A percentile compares a stretch with the other conserved stretches of the same genome.
phyloP scores from a whole-genome alignment of 129 eudicot genomes.

The Logfia minima region DNA sequence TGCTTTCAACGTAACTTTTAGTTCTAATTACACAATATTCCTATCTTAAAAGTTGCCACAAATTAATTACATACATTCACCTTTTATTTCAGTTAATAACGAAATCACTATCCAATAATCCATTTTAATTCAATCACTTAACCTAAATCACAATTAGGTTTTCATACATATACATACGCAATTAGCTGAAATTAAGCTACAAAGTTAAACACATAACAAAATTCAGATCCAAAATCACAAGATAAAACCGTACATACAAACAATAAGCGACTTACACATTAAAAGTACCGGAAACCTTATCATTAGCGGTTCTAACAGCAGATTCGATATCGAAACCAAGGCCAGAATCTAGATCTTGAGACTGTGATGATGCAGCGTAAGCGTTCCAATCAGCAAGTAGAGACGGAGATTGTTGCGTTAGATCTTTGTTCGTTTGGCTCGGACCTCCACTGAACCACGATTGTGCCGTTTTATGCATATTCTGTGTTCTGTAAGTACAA shows the following conservation, averaged over 20 bases:
- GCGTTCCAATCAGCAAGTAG: slow-evolving; percentile 90
- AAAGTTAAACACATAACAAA: background rate
- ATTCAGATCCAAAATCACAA: slow-evolving; percentile 22
- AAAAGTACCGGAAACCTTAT: slow-evolving; percentile 75
- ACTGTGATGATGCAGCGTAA: slow-evolving; percentile 54
- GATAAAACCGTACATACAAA: background rate
- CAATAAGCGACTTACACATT: slow-evolving; percentile 48
- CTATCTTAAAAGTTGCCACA: background rate
- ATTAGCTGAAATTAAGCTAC: slow-evolving; percentile 4
- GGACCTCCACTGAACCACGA: slow-evolving; percentile 88
- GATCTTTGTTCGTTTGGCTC: slow-evolving; percentile 47
- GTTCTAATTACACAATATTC: no score
- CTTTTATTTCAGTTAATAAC: background rate
- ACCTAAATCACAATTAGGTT: slow-evolving; percentile 21
- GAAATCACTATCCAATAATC: background rate
- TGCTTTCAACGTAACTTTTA: no score
- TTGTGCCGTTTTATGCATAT: slow-evolving; percentile 77
- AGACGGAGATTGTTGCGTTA: slow-evolving; percentile 45
- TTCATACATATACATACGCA: slow-evolving; percentile 1
- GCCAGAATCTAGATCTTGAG: slow-evolving; percentile 43
- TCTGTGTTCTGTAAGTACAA: background rate
- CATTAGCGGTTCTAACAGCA: slow-evolving; percentile 72
- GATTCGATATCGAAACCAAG: slow-evolving; percentile 82
- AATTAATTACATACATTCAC: background rate
- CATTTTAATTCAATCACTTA: slow-evolving; percentile 12